These are phyloP conservation scores for Mortierella alpina DNA, from an alignment of 192 early-diverging fungal species.

Conservation along the genomic window DNA sequence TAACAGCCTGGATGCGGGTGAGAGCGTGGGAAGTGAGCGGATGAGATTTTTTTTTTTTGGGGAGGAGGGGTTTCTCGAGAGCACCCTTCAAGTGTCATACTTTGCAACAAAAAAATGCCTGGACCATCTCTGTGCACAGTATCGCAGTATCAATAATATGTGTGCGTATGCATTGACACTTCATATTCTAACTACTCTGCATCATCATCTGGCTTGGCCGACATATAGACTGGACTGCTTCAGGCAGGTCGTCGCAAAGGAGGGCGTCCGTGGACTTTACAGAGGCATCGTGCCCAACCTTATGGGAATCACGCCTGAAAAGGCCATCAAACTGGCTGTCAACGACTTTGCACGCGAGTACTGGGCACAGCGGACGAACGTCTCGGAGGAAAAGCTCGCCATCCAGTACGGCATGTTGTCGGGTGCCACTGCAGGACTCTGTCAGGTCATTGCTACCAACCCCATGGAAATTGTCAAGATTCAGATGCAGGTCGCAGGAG, in stretches of 20 bases:
- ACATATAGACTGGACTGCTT: conserved; percentile 49
- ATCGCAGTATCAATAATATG: too few species aligned
- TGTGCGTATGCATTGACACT: too few species aligned
- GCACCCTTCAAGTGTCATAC: too few species aligned
- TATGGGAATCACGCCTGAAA: conserved; percentile 66
- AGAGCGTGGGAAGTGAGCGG: not conserved
- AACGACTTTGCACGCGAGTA: conserved; percentile 63
- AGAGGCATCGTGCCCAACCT: conserved; percentile 61
- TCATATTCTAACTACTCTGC: too few species aligned
- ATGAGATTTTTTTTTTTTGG: not conserved
- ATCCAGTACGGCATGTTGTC: conserved; percentile 60
- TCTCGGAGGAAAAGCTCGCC: conserved; percentile 51
- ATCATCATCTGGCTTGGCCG: not conserved
- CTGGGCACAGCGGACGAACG: conserved; percentile 43
- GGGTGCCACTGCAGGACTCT: conserved; percentile 64
- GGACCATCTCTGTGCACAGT: too few species aligned
- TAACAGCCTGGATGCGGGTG: not conserved
- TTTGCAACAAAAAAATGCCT: too few species aligned
- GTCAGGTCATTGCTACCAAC: conserved; percentile 68
- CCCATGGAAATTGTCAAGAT: conserved; percentile 73
- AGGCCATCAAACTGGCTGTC: conserved; percentile 69
- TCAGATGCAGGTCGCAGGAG: conserved; percentile 60
- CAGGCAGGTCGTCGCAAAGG: conserved; percentile 53
- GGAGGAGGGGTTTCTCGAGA: too few species aligned
- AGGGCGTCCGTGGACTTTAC: conserved; percentile 60